A percentile compares a stretch with the other conserved stretches of the same genome.
Evolutionary conservation across 106 monocot genomes (phyloP).

Genomic region (Platanthera zijinensis): DNA sequence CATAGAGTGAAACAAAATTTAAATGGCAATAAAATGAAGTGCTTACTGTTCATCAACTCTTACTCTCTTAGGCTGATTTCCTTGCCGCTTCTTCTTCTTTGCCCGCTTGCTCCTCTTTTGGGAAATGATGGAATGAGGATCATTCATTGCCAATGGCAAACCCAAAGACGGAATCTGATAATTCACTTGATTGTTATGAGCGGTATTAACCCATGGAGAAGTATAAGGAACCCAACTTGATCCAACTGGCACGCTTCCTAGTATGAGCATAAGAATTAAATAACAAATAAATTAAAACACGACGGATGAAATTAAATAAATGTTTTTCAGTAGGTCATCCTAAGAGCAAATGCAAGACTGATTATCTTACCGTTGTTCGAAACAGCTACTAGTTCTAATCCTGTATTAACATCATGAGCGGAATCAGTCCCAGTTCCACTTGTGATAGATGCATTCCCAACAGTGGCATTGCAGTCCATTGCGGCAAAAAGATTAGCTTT

Average conservation of each 20-base stretch:
- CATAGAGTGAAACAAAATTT: background rate
- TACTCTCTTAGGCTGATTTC: conserved; percentile 9
- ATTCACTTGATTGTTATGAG: conserved; percentile 1
- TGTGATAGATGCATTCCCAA: background rate
- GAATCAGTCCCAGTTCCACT: background rate
- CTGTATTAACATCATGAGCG: background rate
- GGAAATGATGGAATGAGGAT: background rate
- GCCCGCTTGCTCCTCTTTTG: background rate
- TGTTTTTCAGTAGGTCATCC: background rate
- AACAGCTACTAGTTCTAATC: background rate
- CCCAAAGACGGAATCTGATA: conserved; percentile 4
- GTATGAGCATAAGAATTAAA: background rate
- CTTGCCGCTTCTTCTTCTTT: conserved; percentile 4
- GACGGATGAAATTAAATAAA: background rate
- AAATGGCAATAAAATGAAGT: background rate
- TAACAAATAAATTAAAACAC: background rate
- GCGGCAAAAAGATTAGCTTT: conserved; percentile 22
- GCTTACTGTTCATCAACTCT: conserved; percentile 8
- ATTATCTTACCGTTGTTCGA: background rate
- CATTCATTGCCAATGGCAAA: background rate
- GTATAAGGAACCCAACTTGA: conserved; percentile 3
- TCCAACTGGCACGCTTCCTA: background rate
- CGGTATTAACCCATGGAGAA: background rate
- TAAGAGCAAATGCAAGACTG: background rate
- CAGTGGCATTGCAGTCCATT: background rate